These are phyloP conservation scores for Cucurbitaria berberidis DNA, from an alignment of 2,329 filamentous ascomycete genomes.

Conservation along the genomic window DNA sequence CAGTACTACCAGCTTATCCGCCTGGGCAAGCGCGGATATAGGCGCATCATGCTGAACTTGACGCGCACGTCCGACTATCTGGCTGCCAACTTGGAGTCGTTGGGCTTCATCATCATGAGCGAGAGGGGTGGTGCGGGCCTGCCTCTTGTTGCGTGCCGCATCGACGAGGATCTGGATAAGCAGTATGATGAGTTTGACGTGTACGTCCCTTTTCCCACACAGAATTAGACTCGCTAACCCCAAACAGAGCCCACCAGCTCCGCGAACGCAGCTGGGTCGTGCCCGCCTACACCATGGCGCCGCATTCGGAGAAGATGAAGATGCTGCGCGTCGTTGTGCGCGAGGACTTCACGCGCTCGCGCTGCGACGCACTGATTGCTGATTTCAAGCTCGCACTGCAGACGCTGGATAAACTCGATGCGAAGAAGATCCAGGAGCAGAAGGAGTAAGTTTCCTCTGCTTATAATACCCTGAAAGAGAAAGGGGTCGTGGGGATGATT, in stretches of 20 bases:
- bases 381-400: constrained; percentile 81
- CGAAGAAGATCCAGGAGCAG: constrained; percentile 71
- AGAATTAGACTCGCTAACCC: neutral
- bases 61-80: constrained; percentile 91
- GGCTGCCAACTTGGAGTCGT: constrained; percentile 69
- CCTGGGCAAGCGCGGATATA: constrained; percentile 90
- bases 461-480: too few species aligned
- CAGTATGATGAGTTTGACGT: constrained; percentile 62
- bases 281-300: constrained; percentile 96
- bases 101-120: constrained; percentile 90
- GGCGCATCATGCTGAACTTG: constrained; percentile 91
- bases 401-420: constrained; percentile 76
- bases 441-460: constrained; percentile 59
- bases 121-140: constrained; percentile 77
- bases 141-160: constrained; percentile 87
- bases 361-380: constrained; percentile 77
- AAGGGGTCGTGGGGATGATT: too few species aligned
- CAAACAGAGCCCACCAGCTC: constrained; percentile 72
- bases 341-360: constrained; percentile 84
- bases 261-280: constrained; percentile 91
- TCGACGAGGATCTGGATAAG: constrained; percentile 63
- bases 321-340: constrained; percentile 91
- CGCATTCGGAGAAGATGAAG: constrained; percentile 81
- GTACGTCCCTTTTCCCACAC: constrained; percentile 35
- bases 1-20: constrained; percentile 98